Evolutionary conservation across 129 eudicot genomes (phyloP).

Genomic region (Tanacetum coccineum): DNA sequence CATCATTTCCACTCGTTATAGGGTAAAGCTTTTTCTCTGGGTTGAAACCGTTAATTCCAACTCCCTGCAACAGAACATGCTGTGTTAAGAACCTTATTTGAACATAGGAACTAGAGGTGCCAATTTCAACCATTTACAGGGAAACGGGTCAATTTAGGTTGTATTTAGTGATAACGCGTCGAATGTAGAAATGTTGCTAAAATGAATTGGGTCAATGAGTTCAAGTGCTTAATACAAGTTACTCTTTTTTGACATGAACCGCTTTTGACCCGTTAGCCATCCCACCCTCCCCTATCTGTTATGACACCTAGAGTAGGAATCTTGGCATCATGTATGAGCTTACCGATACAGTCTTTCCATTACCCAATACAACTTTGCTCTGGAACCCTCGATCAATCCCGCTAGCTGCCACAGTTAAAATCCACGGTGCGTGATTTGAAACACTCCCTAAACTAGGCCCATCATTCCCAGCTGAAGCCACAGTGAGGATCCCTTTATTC

Average conservation of each 20-base stretch:
- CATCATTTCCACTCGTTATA: conserved; percentile 66
- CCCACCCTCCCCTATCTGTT: neutral
- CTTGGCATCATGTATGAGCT: conserved; percentile 18
- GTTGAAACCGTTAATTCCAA: conserved; percentile 60
- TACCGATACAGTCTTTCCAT: conserved; percentile 52
- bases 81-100: neutral
- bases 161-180: neutral
- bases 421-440: conserved; percentile 84
- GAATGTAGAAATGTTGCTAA: neutral
- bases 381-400: conserved; percentile 74
- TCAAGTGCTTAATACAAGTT: no score
- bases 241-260: no score
- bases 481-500: conserved; percentile 74
- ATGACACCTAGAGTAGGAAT: neutral
- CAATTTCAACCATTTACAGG: neutral
- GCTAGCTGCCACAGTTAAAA: conserved; percentile 82
- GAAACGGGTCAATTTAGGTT: neutral
- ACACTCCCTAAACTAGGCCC: conserved; percentile 63
- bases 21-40: conserved; percentile 51
- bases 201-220: neutral
- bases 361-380: conserved; percentile 59
- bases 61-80: conserved; percentile 47
- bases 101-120: neutral
- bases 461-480: conserved; percentile 84
- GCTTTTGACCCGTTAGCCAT: neutral